These are phyloP conservation scores for Penicillium chermesinum DNA, from an alignment of 495 filamentous ascomycete genomes.

Conservation along the genomic window DNA sequence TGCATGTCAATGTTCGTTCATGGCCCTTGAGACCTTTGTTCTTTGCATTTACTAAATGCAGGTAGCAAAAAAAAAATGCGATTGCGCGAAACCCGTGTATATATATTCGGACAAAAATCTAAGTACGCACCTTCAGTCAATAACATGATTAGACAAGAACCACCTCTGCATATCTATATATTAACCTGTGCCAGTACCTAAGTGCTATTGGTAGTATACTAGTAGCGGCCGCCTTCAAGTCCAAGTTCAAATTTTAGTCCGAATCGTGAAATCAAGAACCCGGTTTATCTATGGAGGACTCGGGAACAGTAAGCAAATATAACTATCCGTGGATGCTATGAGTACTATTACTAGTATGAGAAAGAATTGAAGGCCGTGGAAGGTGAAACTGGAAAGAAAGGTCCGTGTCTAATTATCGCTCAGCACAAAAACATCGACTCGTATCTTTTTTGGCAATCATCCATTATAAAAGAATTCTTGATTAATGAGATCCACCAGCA, in stretches of 20 bases:
- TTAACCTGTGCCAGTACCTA: no score
- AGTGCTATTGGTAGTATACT: no score
- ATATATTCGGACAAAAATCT: neutral
- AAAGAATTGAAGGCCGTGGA: no score
- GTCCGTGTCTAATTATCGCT: constrained; percentile 20
- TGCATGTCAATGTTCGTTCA: constrained; percentile 21
- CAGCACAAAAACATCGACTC: constrained; percentile 21
- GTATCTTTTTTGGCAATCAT: constrained; percentile 18
- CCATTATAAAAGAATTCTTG: constrained; percentile 10
- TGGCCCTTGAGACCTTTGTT: neutral
- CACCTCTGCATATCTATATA: no score
- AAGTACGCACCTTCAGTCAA: neutral
- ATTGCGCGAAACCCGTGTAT: neutral
- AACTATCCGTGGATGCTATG: no score
- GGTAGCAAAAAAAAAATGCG: neutral
- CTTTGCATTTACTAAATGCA: neutral
- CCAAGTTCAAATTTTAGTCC: no score
- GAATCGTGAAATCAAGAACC: no score
- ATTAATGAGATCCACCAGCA: constrained; percentile 7
- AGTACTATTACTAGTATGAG: no score
- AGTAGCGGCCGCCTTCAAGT: no score
- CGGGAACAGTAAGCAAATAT: no score
- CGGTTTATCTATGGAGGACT: no score
- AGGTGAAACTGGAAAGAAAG: neutral
- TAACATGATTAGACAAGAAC: no score